Base-by-base conservation (phyloP, 805 yeast species). In the Lipomyces orientalis region DNA sequence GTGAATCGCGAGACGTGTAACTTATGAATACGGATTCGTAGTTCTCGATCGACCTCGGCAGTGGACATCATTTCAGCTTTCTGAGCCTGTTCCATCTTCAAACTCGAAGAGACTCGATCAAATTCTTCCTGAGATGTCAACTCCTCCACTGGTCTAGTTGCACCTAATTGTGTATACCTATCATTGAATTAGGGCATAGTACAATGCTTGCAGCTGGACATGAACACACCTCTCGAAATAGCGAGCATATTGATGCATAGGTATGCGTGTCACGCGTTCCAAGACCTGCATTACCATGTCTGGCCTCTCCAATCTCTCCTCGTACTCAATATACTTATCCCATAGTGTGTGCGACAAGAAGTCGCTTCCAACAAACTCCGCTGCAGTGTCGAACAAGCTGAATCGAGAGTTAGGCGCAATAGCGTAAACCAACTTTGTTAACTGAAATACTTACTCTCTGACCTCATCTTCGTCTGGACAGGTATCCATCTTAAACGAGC, bases 201-300 rank as follows among this genome's bases (percentile, higher is more conserved):
- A 5, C 22, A 39, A 19, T 12, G 37, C 1, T 12, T 22, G 19
- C 0, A n/a, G 19, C 7, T 43, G 19, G 19, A 43, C 6, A 4
- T 4, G 14, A 19, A 16, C 57, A 1, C 60, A 70, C 69, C 74
- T 82, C 75, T 80, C 87, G 74, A 86, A 90, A 76, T 89, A 94
- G 70, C 85, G 87, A 0, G 97, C 89, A 76, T 92, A 93, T 74
- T 93, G 97, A 77, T 94, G 94, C 57, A 94, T 78, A 0, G 98
- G 98, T 1, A 90, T 80, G 16, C 64, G 65, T 5, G 77, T 64
- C 16, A 79, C 68, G 29, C 69, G 62, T 2, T 54, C 75, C 75
- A 52, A 87, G 77, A 58, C 88, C 78, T 66, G 79, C 46, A 73
- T 69, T 0, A 88, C 82, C 0, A 86, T 73, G 2, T 77, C 76